These are phyloP conservation scores for Ceratobasidium sp. DNA, from an alignment of 1,284 basidiomycete genomes.

Conservation along the genomic window DNA sequence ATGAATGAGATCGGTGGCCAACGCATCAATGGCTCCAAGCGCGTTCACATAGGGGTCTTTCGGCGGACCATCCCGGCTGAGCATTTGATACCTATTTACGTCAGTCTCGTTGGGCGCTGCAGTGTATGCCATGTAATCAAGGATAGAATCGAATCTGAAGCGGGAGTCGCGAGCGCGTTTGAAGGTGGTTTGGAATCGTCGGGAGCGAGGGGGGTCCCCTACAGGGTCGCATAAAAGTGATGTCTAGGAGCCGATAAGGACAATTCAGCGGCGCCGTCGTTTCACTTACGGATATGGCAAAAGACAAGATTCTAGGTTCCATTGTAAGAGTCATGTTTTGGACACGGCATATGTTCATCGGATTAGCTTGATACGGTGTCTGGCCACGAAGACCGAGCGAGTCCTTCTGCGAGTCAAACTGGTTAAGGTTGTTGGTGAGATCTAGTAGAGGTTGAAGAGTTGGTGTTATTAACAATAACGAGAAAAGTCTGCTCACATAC, in stretches of 20 bases:
- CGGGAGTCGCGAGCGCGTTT: not conserved
- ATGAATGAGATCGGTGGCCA: not conserved
- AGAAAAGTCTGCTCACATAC: not conserved
- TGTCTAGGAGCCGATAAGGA: not conserved
- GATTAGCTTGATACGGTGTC: slow-evolving; percentile 4
- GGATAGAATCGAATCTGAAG: not conserved
- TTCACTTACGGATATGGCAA: not conserved
- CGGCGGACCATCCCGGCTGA: not conserved
- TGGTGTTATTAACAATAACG: too few relatives aligned
- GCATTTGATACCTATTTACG: not conserved
- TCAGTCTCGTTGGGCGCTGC: not conserved
- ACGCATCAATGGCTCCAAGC: not conserved
- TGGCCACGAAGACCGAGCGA: not conserved
- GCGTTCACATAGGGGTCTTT: not conserved
- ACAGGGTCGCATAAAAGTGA: not conserved
- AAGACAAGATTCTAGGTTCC: not conserved
- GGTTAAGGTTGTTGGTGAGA: not conserved
- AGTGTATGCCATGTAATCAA: not conserved
- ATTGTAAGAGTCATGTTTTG: slow-evolving; percentile 7
- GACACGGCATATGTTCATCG: slow-evolving; percentile 5
- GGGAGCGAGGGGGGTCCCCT: not conserved
- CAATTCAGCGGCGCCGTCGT: not conserved
- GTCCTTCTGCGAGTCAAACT: not conserved
- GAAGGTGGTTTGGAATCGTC: not conserved
- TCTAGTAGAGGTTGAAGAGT: too few relatives aligned